Evolutionary conservation across 2,329 filamentous ascomycete species (phyloP).

Genomic region (Penicillium sp.): DNA sequence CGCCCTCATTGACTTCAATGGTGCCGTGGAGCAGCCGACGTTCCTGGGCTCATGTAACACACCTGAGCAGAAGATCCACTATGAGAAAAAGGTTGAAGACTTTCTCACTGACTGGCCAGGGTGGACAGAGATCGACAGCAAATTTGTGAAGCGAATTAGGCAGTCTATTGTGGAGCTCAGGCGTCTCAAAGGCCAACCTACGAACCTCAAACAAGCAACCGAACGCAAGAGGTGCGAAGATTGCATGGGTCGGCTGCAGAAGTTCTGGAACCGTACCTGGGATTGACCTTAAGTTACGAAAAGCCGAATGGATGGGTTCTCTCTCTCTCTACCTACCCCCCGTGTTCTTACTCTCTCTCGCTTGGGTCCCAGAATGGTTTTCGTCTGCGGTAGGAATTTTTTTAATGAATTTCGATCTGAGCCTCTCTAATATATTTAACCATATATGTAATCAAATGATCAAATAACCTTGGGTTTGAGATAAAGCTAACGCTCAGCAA

Average conservation of each 20-base stretch:
- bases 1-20: constrained; percentile 61
- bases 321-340: no score
- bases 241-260: constrained; percentile 62
- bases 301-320: no score
- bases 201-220: no score
- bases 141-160: constrained; percentile 49
- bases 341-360: constrained; percentile 36
- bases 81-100: constrained; percentile 36
- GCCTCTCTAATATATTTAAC: no score
- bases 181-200: constrained; percentile 44
- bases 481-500: no score
- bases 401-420: no score
- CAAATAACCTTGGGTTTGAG: no score
- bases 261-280: no score
- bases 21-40: constrained; percentile 59
- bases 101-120: constrained; percentile 7
- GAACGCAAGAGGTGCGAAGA: constrained; percentile 42
- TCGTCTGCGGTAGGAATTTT: no score
- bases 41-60: constrained; percentile 60
- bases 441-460: no score
- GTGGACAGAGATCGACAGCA: neutral
- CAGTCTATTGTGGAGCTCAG: constrained; percentile 47
- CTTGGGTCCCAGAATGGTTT: no score
- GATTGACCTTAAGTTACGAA: no score
- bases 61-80: constrained; percentile 39